phyloP scores from a whole-genome alignment of 2,329 filamentous ascomycete species.

The Emmonsia crescens region DNA sequence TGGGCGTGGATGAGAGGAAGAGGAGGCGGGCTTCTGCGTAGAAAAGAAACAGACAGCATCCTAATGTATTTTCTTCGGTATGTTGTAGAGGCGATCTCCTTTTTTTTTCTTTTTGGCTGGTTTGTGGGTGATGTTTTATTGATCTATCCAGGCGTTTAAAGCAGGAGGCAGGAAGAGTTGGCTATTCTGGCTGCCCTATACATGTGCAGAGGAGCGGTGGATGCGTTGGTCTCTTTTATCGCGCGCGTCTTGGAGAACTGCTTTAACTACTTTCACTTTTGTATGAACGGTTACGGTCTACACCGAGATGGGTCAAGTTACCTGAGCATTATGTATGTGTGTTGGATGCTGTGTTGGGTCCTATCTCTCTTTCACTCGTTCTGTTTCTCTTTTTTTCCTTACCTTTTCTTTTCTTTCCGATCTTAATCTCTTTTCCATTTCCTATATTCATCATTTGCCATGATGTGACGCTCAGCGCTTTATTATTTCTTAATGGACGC shows the following conservation, averaged over 20 bases:
- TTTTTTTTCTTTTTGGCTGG: neutral
- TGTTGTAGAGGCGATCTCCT: neutral
- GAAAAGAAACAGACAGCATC: neutral
- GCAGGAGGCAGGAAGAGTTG: neutral
- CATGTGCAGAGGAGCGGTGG: neutral
- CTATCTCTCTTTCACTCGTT: no score
- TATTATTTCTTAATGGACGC: neutral
- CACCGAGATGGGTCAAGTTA: no score
- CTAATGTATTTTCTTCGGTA: neutral
- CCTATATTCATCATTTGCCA: neutral
- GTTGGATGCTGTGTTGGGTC: no score
- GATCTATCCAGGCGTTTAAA: neutral
- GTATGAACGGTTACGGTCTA: no score
- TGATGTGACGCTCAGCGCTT: neutral
- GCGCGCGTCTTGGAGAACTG: neutral
- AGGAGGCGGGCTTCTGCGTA: conserved; percentile 13
- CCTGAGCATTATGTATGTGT: no score
- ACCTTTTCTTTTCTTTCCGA: neutral
- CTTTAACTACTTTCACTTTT: neutral
- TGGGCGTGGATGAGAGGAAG: conserved; percentile 15
- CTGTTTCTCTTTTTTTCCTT: no score
- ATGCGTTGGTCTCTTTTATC: neutral
- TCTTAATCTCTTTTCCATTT: neutral
- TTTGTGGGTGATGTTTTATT: neutral
- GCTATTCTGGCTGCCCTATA: neutral